Conservation (phyloP, 805 yeast species). For the Lipomyces lipofer region DNA sequence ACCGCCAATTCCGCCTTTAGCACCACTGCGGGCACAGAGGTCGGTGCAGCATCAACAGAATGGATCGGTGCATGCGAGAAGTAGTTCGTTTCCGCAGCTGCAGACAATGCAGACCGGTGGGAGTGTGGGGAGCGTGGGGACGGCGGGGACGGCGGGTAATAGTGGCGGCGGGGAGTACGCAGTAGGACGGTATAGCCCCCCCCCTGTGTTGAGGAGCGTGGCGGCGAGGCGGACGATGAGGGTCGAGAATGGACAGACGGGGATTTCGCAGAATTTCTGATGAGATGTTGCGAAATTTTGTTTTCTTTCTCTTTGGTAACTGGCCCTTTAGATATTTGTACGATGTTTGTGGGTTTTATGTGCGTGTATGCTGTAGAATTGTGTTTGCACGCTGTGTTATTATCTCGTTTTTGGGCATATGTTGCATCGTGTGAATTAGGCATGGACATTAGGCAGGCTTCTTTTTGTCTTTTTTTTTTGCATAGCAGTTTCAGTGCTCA, state of each 20-base stretch:
- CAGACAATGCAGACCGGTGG: neutral
- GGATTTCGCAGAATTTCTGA: slow-evolving; percentile 5
- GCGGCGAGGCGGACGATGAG: neutral
- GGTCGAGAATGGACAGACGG: neutral
- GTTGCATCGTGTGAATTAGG: too few relatives aligned
- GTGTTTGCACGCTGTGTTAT: too few relatives aligned
- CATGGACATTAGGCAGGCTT: too few relatives aligned
- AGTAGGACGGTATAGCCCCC: neutral
- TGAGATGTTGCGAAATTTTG: neutral
- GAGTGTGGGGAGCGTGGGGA: neutral
- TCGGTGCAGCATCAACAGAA: too few relatives aligned
- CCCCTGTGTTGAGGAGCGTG: neutral
- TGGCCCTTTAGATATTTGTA: too few relatives aligned
- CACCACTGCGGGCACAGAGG: slow-evolving; percentile 12
- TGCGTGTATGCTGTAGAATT: too few relatives aligned
- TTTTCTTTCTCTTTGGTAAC: neutral
- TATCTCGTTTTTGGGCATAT: too few relatives aligned
- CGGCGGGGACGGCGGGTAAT: neutral
- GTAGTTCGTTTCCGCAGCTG: slow-evolving; percentile 2
- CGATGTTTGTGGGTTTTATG: too few relatives aligned
- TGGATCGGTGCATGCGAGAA: neutral
- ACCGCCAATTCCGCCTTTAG: slow-evolving; percentile 22
- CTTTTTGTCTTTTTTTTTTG: too few relatives aligned
- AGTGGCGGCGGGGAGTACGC: neutral
- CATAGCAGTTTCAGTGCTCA: too few relatives aligned